Evolutionary conservation across 208 protist genomes (phyloP), one percentile per base, ranked within the genome.

Genomic region (Trypanosoma brucei): DNA sequence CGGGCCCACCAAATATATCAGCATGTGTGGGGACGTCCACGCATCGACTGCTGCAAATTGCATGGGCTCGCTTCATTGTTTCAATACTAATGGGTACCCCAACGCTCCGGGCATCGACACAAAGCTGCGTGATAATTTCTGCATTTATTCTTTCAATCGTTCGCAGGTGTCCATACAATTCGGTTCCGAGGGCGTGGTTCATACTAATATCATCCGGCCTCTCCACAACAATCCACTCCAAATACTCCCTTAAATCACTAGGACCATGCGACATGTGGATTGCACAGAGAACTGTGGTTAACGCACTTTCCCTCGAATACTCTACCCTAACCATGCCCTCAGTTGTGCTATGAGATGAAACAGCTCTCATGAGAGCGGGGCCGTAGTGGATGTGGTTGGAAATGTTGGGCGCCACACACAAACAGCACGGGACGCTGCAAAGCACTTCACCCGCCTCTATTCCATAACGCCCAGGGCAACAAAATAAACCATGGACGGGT

Each of bases 1-100:
- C 79, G 0, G 86, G 83, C 1, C 86, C 86, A 33, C 86, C 82
- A 76, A 89, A 79, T 33, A 90, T 65, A 13, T 79, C 66, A n/a
- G 80, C 70, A 46, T 75, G 72, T 40, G 60, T 54, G 1, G 83
- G 81, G 1, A 90, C 68, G 56, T 92, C 86, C 55, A 88, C 70
- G 51, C 86, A 92, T 44, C 86, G 77, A 52, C 81, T 90, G 44
- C 78, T 78, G 59, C 86, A 92, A 6, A 83, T 55, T 22, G 42
- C 57, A 53, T 89, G 73, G 2, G 85, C 85, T 3, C 59, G 61
- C 37, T 66, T 22, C 53, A 92, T 75, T 45, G 65, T 50, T 1
- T 48, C 56, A 45, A 74, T 13, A 2, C 70, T 46, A n/a, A 87
- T 57, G 11, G 46, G 22, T 14, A 74, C 55, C 31, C 71, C 76